These are phyloP conservation scores for Delonix regia DNA, from an alignment of 306 rosid genomes.

Conservation along the genomic window DNA sequence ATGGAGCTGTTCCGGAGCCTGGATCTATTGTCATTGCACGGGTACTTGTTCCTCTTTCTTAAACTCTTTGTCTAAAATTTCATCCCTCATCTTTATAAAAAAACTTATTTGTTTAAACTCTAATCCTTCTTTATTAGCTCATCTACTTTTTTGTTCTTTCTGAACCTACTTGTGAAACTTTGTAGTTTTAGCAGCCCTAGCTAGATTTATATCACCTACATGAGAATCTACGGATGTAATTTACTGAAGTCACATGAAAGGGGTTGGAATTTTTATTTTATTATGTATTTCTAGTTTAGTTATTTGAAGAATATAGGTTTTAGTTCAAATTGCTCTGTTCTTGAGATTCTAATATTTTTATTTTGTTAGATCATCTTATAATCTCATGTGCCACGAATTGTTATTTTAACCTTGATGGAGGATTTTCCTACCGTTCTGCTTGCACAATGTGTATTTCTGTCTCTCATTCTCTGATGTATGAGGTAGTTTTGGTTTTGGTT, in stretches of 20 bases:
- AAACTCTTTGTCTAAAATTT: not conserved
- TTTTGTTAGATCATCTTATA: not conserved
- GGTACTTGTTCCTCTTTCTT: constrained; percentile 39
- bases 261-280: not conserved
- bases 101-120: not conserved
- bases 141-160: not conserved
- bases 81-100: not conserved
- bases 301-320: not conserved
- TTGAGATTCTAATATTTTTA: not conserved
- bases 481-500: not conserved
- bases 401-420: not conserved
- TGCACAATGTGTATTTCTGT: not conserved
- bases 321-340: not conserved
- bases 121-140: not conserved
- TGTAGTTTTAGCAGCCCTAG: not conserved
- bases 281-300: not conserved
- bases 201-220: not conserved
- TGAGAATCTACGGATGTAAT: not conserved
- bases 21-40: constrained; percentile 80
- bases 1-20: constrained; percentile 84
- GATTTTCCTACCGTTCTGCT: not conserved
- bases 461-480: not conserved
- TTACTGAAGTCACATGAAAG: not conserved
- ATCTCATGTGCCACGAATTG: not conserved
- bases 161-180: not conserved